Base-by-base conservation (phyloP, 2,329 filamentous ascomycete species). In the Phialocephala subalpina region DNA sequence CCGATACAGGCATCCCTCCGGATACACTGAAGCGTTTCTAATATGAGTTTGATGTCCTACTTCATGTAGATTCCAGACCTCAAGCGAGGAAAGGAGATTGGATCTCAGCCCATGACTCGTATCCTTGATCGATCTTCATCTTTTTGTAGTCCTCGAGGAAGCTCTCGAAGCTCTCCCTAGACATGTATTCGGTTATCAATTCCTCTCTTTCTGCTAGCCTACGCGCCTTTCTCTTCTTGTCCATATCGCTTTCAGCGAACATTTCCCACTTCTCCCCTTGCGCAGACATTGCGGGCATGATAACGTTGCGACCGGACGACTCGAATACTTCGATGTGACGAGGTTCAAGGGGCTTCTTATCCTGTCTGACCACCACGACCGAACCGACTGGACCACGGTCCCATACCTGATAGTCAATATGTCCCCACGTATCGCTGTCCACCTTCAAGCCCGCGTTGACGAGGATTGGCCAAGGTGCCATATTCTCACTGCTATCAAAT, bases 71-170 rank as follows among this genome's bases (percentile, higher is more conserved):
- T 42, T 7, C 14, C n/a, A 22, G 20, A 12, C 12, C 45, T 53
- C 49, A 53, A 33, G 49, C 8, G 25, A 33, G 7, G 2, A 49
- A 53, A 18, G 49, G 49, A 2, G 25, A 53, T 18, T 29, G 14
- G 3, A 53, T 14, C 16, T 33, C 49, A 29, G 7, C 27, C 49
- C 49, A 53, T 18, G 49, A 53, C 11, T 18, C 25, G 27, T 29
- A 53, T 5, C 27, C 49, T 14, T 27, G 22, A n/a, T 33, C 27
- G 27, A 33, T 29, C 49, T 53, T 53, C 49, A 53, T 53, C 25
- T 53, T 53, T 22, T 53, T 53, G 49, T 53, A 53, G 22, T 53
- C 49, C 4, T 29, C 12, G 49, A 53, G 27, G 49, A 29, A 53
- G 25, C n/a, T 14, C 14, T 33, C 49, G 18, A 53, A 53, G 3